These are phyloP conservation scores for Ophiocordyceps australis DNA, from an alignment of 2,329 filamentous ascomycete genomes.

Conservation along the genomic window DNA sequence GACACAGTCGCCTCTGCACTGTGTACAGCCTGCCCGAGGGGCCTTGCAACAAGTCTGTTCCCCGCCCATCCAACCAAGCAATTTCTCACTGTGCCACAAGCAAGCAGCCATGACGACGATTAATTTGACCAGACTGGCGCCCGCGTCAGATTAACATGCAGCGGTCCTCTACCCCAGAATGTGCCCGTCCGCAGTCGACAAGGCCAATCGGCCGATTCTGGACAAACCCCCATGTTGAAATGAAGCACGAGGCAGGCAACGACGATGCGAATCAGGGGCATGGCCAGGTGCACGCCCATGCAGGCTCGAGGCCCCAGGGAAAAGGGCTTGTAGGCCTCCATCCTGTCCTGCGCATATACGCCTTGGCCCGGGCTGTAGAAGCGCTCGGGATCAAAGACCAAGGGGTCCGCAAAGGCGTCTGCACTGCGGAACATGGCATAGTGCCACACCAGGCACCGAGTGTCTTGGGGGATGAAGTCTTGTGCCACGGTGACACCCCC, in stretches of 20 bases:
- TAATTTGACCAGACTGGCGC: too few relatives aligned
- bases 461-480: not conserved
- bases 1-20: too few relatives aligned
- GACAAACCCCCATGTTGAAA: too few relatives aligned
- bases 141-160: too few relatives aligned
- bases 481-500: not conserved
- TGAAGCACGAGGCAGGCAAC: not conserved
- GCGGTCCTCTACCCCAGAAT: too few relatives aligned
- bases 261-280: not conserved
- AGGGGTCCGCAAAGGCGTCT: slow-evolving; percentile 21
- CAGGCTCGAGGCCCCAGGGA: slow-evolving; percentile 28
- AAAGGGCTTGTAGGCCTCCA: slow-evolving; percentile 25
- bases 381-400: slow-evolving; percentile 24
- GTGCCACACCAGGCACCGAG: not conserved
- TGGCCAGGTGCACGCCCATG: slow-evolving; percentile 26
- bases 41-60: too few relatives aligned
- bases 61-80: too few relatives aligned
- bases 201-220: too few relatives aligned
- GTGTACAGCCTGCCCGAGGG: too few relatives aligned
- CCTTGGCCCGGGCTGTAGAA: slow-evolving; percentile 15
- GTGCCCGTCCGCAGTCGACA: too few relatives aligned
- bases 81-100: too few relatives aligned
- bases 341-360: slow-evolving; percentile 17
- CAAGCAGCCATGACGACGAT: too few relatives aligned
- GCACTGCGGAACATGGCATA: slow-evolving; percentile 14